Evolutionary conservation across 345 rosid species (phyloP), one percentile per base, ranked within the genome.

Genomic region (Eucalyptus erythrocorys): DNA sequence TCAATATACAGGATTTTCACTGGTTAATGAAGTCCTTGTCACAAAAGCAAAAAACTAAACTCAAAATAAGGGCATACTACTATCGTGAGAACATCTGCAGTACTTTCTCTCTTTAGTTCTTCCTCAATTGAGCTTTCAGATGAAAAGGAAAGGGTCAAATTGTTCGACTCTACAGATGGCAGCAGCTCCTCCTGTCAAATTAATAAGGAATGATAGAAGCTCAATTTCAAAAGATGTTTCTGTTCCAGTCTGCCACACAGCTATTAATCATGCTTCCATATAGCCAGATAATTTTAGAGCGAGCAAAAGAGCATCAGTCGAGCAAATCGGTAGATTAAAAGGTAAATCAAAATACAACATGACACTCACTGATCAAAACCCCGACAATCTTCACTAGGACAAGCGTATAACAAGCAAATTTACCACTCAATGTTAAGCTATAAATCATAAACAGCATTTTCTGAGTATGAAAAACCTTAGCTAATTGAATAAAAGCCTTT

Each of bases 81-180:
- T 88, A 97, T 96, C 86, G 99, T 97, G 89, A 95, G 87, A 88
- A 91, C 86, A 93, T 97, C 99, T 50, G 99, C 99, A 76, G 98
- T 96, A 89, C 99, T 97, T 91, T 97, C 99, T 90, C 99, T 94
- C 94, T 96, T 98, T 90, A 97, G 91, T 92, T 98, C 99, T 92
- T 97, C 98, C 94, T 97, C 99, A 87, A 97, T 94, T 79, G 99
- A 97, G 91, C 99, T 96, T 93, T 97, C 99, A 47, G 99, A 97
- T 47, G 99, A 97, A 93, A 96, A 97, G 57, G 99, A 92, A 90
- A 97, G 96, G 87, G 95, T 94, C 88, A 97, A 98, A 91, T 96
- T 96, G 87, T 94, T 96, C 43, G 95, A 92, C 88, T 90, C 94
- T 89, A 91, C 96, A 94, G 95, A 91, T 45, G 96, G 93, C 91